Evolutionary conservation across 2,329 filamentous ascomycete genomes (phyloP), one percentile per base, ranked within the genome.

Genomic region (Pseudocercospora vitis): DNA sequence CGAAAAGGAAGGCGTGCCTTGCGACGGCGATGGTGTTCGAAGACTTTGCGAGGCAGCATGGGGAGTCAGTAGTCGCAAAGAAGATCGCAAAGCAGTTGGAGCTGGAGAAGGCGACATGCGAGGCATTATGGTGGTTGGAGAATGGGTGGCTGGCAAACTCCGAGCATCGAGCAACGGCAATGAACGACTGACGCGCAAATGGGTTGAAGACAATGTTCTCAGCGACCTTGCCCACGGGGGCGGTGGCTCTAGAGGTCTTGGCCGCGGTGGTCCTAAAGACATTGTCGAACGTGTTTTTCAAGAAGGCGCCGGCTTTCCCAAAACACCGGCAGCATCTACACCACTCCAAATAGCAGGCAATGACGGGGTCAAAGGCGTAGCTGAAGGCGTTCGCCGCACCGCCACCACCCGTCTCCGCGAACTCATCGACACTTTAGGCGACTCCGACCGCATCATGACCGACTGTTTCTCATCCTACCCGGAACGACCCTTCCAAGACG

Each of bases 391-490:
- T 50, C 91, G 91, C 72, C 86, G 85, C 56, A 79, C 84, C 46
- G 84, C 85, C 14, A 88, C 89, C 77, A 81, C 86, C 40, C 81
- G 87, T 12, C 75, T 92, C 12, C 76, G 83, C 40, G 84, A 91
- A 64, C 89, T 94, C 81, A 77, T 91, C 24, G 86, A 91, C 57
- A 87, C 88, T 0, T 86, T 85, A 66, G 89, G 88, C 32, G 89
- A 94, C 55, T 82, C 85, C 39, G 88, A 91, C 67, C 82, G 87
- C 55, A 86, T 95, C 64, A 78, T 92, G 67, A 85, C 84, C 14
- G 88, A 97, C 58, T 86, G 95, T 63, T 96, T 96, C 67, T 79
- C 87, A 18, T 82, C 88, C 61, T 99, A 96, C 70, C 91, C 92
- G 0, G 84, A 83, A 35, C 88, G 91, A 63, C 85, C 91, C 16